These are phyloP conservation scores for Pseudocercospora fuligena DNA, from an alignment of 2,329 filamentous ascomycete genomes.

Conservation along the genomic window DNA sequence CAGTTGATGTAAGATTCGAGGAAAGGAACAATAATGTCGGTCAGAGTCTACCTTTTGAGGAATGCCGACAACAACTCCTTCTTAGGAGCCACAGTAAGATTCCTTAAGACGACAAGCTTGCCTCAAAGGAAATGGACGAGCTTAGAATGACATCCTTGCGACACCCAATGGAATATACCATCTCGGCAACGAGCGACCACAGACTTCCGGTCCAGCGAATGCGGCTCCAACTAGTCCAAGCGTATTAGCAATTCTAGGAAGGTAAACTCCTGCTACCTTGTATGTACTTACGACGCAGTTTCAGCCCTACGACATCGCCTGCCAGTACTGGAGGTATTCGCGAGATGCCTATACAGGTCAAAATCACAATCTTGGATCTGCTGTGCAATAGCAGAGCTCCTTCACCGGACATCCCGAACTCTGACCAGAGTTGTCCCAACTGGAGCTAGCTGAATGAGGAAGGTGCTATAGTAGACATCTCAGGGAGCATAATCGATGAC, in stretches of 20 bases:
- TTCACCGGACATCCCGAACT: constrained; percentile 5
- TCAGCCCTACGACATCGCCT: constrained; percentile 13
- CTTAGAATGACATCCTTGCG: neutral
- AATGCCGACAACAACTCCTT: neutral
- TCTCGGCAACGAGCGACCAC: constrained; percentile 18
- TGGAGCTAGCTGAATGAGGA: constrained; percentile 1
- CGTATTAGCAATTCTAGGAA: constrained; percentile 13
- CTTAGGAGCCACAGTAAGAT: neutral
- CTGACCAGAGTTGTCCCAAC: neutral
- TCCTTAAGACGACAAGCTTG: neutral
- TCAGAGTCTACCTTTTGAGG: neutral
- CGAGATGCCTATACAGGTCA: constrained; percentile 5
- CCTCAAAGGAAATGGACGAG: neutral
- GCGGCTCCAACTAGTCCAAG: constrained; percentile 17
- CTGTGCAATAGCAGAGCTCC: neutral
- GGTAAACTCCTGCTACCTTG: constrained; percentile 4
- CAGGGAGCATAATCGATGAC: constrained; percentile 10
- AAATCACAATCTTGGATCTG: neutral
- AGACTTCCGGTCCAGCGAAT: constrained; percentile 13
- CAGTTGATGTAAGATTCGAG: neutral
- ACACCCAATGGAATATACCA: neutral
- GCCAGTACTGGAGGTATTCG: neutral
- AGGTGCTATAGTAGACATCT: neutral
- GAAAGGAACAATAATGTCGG: neutral
- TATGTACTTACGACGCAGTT: constrained; percentile 13